phyloP scores from a whole-genome alignment of 345 rosid genomes.

The Durio zibethinus region DNA sequence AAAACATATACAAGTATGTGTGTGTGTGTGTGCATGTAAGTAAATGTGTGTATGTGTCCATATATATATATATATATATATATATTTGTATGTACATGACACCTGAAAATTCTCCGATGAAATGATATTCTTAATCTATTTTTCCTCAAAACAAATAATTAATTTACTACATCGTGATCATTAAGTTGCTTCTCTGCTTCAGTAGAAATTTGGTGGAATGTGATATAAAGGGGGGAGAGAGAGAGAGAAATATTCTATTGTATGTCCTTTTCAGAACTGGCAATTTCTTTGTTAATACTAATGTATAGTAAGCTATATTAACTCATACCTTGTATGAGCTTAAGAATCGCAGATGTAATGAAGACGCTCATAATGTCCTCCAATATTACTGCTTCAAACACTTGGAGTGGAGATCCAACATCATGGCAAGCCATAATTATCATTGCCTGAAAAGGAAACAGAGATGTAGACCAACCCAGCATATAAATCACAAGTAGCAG shows the following conservation, averaged over 20 bases:
- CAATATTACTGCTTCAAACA: constrained; percentile 64
- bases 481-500: background rate
- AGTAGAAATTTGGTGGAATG: background rate
- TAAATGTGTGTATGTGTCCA: background rate
- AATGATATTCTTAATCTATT: background rate
- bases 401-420: constrained; percentile 78
- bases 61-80: background rate
- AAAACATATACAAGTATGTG: background rate
- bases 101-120: background rate
- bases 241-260: background rate
- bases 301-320: background rate
- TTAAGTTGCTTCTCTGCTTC: background rate
- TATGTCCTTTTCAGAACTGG: background rate
- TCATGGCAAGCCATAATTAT: constrained; percentile 94
- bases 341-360: constrained; percentile 75
- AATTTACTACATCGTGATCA: background rate
- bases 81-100: background rate
- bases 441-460: constrained; percentile 64
- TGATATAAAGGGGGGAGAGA: background rate
- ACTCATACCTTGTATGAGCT: constrained; percentile 64
- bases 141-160: background rate
- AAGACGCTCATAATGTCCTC: constrained; percentile 93
- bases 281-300: background rate
- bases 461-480: background rate
- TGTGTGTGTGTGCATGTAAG: background rate